These are phyloP conservation scores for Willaertia magna DNA, from an alignment of 208 protist species.

Conservation along the genomic window DNA sequence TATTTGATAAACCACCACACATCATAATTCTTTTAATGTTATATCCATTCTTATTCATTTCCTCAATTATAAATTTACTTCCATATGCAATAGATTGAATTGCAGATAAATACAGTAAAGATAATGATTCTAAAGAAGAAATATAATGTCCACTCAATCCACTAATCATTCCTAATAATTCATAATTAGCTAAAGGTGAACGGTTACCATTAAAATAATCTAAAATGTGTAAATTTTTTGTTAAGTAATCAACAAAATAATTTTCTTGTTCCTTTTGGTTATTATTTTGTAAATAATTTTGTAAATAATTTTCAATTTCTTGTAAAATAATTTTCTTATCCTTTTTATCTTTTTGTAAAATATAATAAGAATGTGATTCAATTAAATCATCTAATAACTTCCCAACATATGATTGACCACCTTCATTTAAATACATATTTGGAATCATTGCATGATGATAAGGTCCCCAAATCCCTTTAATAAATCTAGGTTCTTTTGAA, in stretches of 20 bases:
- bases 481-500: neutral
- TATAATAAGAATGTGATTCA: neutral
- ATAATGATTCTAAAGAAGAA: constrained; percentile 9
- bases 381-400: constrained; percentile 6
- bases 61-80: constrained; percentile 18
- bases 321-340: neutral
- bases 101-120: constrained; percentile 17
- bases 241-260: neutral
- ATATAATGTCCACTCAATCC: constrained; percentile 8
- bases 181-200: constrained; percentile 25
- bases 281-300: neutral
- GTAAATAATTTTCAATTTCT: neutral
- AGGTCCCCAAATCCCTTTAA: constrained; percentile 27
- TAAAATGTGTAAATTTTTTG: constrained; percentile 14
- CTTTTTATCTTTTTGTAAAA: too few relatives aligned
- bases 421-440: constrained; percentile 21
- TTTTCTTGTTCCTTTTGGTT: neutral
- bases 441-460: constrained; percentile 20
- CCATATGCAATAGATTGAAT: constrained; percentile 23
- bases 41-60: constrained; percentile 3
- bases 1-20: constrained; percentile 27
- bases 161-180: constrained; percentile 17
- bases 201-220: constrained; percentile 34
- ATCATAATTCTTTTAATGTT: constrained; percentile 17
- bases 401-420: constrained; percentile 16